Evolutionary conservation across 1,284 basidiomycete species (phyloP), one percentile per base, ranked within the genome.

Genomic region (Pascua guehoae): DNA sequence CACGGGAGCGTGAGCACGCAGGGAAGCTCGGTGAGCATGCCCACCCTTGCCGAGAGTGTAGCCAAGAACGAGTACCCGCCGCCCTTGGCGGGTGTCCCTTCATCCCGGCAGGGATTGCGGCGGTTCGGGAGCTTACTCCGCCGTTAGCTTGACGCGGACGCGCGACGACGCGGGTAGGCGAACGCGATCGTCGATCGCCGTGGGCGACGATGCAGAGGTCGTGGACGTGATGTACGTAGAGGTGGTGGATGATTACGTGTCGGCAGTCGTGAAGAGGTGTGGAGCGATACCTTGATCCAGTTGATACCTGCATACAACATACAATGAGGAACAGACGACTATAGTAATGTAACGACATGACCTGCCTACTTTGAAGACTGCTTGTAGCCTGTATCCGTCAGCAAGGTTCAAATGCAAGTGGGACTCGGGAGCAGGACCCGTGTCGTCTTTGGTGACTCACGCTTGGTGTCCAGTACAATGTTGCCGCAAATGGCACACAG

Each of bases 401-500:
- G 57, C 40, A 14, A 1, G 8, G 2, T 8, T 2, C 32, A 12
- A 8, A 3, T 4, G 12, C 14, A n/a, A 4, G 24, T 32, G 24
- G 24, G 24, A 3, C 24, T 4, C 24, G 24, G n/a, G 24, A 32
- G 24, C 4, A 4, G 24, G 24, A 32, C 24, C 7, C 24, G 24
- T 32, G 7, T 32, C 4, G 24, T 32, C 24, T 32, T 32, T 32
- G 12, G 18, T 10, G 46, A 64, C 73, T 66, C 57, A 73, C 74
- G 54, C 24, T 57, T 57, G 2, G 66, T 71, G 57, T 77, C 75
- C 8, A 78, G 58, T 2, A 77, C 69, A 48, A 74, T 68, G 36
- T 63, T 69, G 10, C 75, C 75, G 53, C 76, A 78, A 39, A 78
- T 77, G 12, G 75, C 71, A 60, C 76, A 78, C 11, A 76, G 57